Base-by-base conservation (phyloP, 192 early-diverging fungal genomes). In the Ambispora gerdemannii region DNA sequence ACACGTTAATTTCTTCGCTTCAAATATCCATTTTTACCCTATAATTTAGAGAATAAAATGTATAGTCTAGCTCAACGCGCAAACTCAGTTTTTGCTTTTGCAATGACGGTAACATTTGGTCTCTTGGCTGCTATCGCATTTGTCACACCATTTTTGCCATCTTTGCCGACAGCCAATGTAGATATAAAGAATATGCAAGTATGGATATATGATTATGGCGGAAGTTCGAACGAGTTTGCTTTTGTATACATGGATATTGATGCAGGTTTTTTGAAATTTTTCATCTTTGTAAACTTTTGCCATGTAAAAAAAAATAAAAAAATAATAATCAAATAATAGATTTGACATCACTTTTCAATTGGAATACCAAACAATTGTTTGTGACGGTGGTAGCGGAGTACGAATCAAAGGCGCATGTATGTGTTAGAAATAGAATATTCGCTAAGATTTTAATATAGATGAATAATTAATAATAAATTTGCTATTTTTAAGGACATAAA, bases 341-440 rank as follows among this genome's bases (percentile, higher is more conserved):
- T 77, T 84, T 94, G 4, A 81, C 86, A 22, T 81, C 83, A 11
- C 76, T 91, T 27, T 95, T 93, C 76, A 87, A 93, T 71, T 95
- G 92, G 92, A 95, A 95, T 70, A 92, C 92, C 33, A 95, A 95
- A 74, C 90, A 92, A 76, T 73, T 95, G 28, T 94, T 94, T 83
- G 84, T 93, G 38, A 85, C 83, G 49, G 78, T 90, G 22, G 85
- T 92, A 7, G 90, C 84, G 10, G 91, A 95, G 70, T 95, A 91
- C 74, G 76, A 77, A 36, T 90, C 90, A 7, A 77, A 81, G 20
- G 76, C 80, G 27, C 86, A 92, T 73, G 89, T 93, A 78, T 75
- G 81, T 53, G 19, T 0, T 25, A 27, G 53, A 43, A 24, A 35
- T 35, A 27, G 36, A 25, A 50, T 56, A 19, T 49, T 47, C 22